phyloP scores from a whole-genome alignment of 2,329 filamentous ascomycete species.

The Fusarium sp. region DNA sequence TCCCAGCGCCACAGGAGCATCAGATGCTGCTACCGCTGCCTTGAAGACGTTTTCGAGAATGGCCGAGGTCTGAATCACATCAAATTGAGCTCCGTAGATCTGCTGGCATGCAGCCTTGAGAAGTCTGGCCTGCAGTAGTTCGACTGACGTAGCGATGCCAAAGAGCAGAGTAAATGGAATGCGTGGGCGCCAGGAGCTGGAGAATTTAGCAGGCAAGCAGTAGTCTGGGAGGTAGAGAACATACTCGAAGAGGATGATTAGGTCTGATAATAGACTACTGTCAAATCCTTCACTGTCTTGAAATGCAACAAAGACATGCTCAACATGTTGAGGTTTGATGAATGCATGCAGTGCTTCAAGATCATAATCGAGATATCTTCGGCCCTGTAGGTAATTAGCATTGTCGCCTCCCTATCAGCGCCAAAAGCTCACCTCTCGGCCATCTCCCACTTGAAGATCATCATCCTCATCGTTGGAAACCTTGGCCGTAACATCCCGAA shows the following conservation, averaged over 20 bases:
- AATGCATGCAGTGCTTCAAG: constrained; percentile 75
- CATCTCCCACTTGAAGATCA: constrained; percentile 59
- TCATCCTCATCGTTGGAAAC: constrained; percentile 66
- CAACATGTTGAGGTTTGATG: constrained; percentile 62
- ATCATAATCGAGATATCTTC: constrained; percentile 81
- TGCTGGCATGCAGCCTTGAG: constrained; percentile 74
- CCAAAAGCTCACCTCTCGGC: constrained; percentile 58
- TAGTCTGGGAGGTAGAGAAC: constrained; percentile 36
- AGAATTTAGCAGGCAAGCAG: constrained; percentile 45
- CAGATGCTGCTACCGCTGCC: constrained; percentile 68
- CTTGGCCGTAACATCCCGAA: constrained; percentile 69
- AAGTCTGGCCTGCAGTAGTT: constrained; percentile 80
- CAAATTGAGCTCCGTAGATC: constrained; percentile 78
- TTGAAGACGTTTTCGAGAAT: constrained; percentile 80
- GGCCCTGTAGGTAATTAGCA: constrained; percentile 57
- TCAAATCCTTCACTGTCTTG: constrained; percentile 89
- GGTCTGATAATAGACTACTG: constrained; percentile 74
- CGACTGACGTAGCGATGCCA: constrained; percentile 83
- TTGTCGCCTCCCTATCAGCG: not conserved
- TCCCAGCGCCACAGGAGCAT: constrained; percentile 71
- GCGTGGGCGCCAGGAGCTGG: constrained; percentile 73
- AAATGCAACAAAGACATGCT: constrained; percentile 76
- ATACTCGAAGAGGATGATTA: constrained; percentile 76
- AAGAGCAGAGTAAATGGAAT: constrained; percentile 83
- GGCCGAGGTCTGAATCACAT: constrained; percentile 77